Base-by-base conservation (phyloP, 2,329 filamentous ascomycete species). In the Meredithiella fracta region DNA sequence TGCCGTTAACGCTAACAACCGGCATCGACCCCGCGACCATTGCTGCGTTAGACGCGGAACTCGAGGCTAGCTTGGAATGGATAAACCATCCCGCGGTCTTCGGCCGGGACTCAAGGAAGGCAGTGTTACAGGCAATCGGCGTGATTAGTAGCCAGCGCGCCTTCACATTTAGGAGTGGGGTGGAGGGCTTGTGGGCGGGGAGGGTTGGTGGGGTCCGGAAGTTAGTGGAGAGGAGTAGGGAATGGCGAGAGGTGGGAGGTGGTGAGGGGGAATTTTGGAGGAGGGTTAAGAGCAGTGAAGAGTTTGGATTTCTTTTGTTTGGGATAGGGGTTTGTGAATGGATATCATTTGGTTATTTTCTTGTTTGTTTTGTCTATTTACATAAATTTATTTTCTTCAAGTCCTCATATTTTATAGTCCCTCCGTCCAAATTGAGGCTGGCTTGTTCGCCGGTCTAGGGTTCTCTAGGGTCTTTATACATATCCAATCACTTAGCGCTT, bases 31-130 rank as follows among this genome's bases (percentile, higher is more conserved):
- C 79, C 4, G 75, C 75, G 37, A 92, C 86, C 0, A 91, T 97
- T 63, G 75, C 80, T 23, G 90, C 92, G 1, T 79, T 98, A 17
- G 92, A 98, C 66, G 80, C 86, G 1, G 92, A 98, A 67, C 78
- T 98, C 34, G 88, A 95, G 66, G 80, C 86, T 34, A 87, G 86
- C 53, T 73, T 98, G 15, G 92, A 98, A 69, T 98, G 92, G 92
- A 97, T 98, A 68, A 89, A 85, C 65, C 92, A 98, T 65, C 92
- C 92, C 1, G 90, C 90, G 1, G 87, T 97, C 1, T 98, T 98
- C 66, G 84, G 86, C 7, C 82, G 92, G 38, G 92, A 98, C 67
- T 92, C 86, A 58, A 83, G 92, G 64, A 98, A 98, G 72, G 88
- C 91, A 3, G 90, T 98, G 1, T 75, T 98, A 23, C 92, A 98